These are phyloP conservation scores for Exophiala mesophila DNA, from an alignment of 2,329 filamentous ascomycete genomes.

Conservation along the genomic window DNA sequence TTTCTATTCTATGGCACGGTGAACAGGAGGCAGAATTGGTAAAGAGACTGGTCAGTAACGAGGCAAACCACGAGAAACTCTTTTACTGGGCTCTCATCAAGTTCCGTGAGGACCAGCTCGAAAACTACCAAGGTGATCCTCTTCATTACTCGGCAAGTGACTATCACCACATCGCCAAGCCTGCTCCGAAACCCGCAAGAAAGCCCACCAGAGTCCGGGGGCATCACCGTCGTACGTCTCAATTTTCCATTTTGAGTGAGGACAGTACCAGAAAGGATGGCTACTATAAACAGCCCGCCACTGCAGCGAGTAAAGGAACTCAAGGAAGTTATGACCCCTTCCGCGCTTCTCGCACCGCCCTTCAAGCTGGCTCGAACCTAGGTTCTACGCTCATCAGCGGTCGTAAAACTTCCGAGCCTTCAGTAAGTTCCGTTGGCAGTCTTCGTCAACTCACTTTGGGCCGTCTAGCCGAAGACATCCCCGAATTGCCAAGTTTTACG, in stretches of 20 bases:
- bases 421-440: conserved; percentile 27
- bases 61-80: conserved; percentile 83
- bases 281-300: conserved; percentile 45
- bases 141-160: conserved; percentile 85
- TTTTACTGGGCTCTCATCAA: conserved; percentile 83
- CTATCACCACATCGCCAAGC: conserved; percentile 68
- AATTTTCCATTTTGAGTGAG: conserved; percentile 54
- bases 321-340: conserved; percentile 77
- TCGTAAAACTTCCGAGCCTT: conserved; percentile 34
- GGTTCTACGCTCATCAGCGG: conserved; percentile 67
- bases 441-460: conserved; percentile 13
- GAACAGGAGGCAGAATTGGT: conserved; percentile 68
- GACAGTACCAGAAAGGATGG: conserved; percentile 46
- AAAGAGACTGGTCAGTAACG: conserved; percentile 59
- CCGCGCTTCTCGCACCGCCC: conserved; percentile 59
- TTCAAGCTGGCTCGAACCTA: conserved; percentile 53
- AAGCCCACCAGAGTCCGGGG: conserved; percentile 22
- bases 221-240: conserved; percentile 47
- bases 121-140: conserved; percentile 73
- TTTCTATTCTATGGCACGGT: conserved; percentile 88
- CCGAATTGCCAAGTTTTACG: conserved; percentile 18
- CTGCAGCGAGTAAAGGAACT: conserved; percentile 38
- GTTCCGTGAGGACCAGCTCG: conserved; percentile 77
- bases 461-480: conserved; percentile 14
- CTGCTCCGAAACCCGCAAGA: conserved; percentile 31